Conservation (phyloP, 352 stramenopile genomes). For the Pilasporangium apinafurcum region DNA sequence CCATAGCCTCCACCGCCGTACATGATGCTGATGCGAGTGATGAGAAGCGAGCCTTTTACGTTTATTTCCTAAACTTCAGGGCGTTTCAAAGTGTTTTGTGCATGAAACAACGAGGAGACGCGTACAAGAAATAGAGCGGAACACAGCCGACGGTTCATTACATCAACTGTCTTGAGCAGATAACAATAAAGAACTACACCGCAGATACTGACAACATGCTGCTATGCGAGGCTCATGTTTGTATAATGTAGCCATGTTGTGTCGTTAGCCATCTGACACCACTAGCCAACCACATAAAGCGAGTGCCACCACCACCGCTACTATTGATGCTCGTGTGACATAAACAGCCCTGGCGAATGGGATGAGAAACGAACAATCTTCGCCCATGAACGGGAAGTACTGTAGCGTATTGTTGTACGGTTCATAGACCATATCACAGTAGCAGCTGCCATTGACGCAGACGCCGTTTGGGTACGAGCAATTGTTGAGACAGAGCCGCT, state of each 20-base stretch:
- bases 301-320: not conserved
- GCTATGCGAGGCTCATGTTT: too few relatives aligned
- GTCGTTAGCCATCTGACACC: not conserved
- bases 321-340: not conserved
- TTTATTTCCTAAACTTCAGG: too few relatives aligned
- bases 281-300: constrained; percentile 4
- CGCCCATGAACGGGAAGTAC: constrained; percentile 73
- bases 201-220: not conserved
- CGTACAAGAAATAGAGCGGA: too few relatives aligned
- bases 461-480: constrained; percentile 95
- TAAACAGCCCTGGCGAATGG: constrained; percentile 40
- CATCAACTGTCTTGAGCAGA: too few relatives aligned
- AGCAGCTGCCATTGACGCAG: constrained; percentile 90
- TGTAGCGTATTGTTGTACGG: constrained; percentile 92
- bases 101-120: too few relatives aligned
- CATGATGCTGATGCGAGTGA: too few relatives aligned
- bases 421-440: constrained; percentile 88
- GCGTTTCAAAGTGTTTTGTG: too few relatives aligned
- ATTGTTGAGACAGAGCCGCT: constrained; percentile 94
- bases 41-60: too few relatives aligned
- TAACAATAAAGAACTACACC: not conserved
- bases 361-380: constrained; percentile 80
- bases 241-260: too few relatives aligned
- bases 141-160: too few relatives aligned
- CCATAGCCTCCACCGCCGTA: too few relatives aligned